Evolutionary conservation across 2,329 filamentous ascomycete genomes (phyloP), one percentile per base, ranked within the genome.

Genomic region (Boeremia lycopersici): DNA sequence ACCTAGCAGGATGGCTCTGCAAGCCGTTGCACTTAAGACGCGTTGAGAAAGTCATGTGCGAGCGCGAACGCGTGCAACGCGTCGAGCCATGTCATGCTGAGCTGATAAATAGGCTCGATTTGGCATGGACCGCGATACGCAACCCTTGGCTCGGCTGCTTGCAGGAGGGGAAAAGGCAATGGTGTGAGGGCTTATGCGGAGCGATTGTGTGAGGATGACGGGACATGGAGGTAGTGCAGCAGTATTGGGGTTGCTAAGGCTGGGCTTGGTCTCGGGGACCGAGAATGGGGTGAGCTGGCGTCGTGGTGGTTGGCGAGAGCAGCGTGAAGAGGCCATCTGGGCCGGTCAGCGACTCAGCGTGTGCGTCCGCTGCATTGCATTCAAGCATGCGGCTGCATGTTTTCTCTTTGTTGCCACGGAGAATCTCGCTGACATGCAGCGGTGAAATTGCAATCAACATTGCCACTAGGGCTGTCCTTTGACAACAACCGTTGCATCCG

Each of bases 1-100:
- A 49, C 40, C 40, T 56, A 49, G 51, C 39, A 42, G 23, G n/a
- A 13, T 43, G 33, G 38, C 26, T 36, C 44, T 44, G 43, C 36
- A 48, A 25, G 4, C 23, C 10, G 40, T 46, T 36, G 52, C 52
- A 46, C 41, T 49, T 60, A 54, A 53, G 58, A 56, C 62, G 63
- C 63, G 63, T 63, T 17, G 35, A 13, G 23, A 9, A 34, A 35
- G 56, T 63, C 61, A 64, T 53, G 51, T 64, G 63, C 23, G 33
- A 41, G 42, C 61, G 63, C 58, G 63, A 44, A 59, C 63, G 63
- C 63, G 63, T 62, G 60, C 56, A 57, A 63, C 60, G 63, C 55
- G 62, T 61, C 45, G 51, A 33, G 44, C 36, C 31, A 29, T 34
- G 43, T 9, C 31, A 12, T 11, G 31, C 33, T 36, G 46, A 38